Evolutionary conservation across 2,329 filamentous ascomycete species (phyloP).

Genomic region (Alternaria novae-zelandiae): DNA sequence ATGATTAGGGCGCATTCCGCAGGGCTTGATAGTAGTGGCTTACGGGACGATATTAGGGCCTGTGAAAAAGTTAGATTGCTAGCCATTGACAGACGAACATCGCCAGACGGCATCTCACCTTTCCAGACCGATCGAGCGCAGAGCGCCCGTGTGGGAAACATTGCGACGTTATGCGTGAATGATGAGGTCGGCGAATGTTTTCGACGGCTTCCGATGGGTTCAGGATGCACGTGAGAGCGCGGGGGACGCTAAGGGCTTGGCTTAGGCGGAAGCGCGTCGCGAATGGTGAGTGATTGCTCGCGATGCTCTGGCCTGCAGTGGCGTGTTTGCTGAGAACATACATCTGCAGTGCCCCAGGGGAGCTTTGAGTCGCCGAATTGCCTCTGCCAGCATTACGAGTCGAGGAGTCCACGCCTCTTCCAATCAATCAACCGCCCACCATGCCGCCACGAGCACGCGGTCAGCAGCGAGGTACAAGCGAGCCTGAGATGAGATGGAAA

Average conservation of each 20-base stretch:
- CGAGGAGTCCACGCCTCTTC: background rate
- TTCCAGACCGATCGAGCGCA: constrained; percentile 84
- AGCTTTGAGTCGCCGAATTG: background rate
- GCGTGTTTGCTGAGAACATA: background rate
- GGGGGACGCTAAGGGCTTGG: constrained; percentile 30
- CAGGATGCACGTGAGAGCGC: constrained; percentile 35
- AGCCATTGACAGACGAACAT: constrained; percentile 58
- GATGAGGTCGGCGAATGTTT: constrained; percentile 36
- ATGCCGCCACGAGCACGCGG: constrained; percentile 39
- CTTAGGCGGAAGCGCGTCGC: constrained; percentile 42
- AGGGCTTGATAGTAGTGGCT: constrained; percentile 39
- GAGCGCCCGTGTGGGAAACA: constrained; percentile 71
- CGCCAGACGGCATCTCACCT: constrained; percentile 60
- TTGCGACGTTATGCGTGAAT: constrained; percentile 49
- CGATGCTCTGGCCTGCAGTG: background rate
- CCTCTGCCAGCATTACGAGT: background rate
- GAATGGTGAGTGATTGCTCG: constrained; percentile 8
- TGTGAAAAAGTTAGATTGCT: constrained; percentile 48
- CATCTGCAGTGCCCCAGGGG: background rate
- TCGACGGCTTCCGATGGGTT: constrained; percentile 21
- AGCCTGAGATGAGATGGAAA: background rate
- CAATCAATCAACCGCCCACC: background rate
- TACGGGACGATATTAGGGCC: constrained; percentile 76
- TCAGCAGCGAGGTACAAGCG: constrained; percentile 36
- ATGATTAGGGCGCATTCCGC: constrained; percentile 30